Base-by-base conservation (phyloP, 129 eudicot genomes). In the Tanacetum coccineum region DNA sequence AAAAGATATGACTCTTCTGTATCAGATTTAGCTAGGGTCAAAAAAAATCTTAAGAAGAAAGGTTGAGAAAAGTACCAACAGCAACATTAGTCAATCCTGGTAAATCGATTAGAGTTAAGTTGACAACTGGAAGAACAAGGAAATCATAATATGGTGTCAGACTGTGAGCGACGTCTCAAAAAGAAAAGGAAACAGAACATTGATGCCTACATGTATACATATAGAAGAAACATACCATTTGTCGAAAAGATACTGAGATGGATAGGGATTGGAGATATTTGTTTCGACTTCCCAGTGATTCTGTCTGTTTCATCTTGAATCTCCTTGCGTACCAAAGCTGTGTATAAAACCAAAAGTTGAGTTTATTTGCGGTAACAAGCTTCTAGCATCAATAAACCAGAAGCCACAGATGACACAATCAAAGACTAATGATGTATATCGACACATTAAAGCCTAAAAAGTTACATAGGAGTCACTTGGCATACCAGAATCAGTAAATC, bases 221-320 rank as follows among this genome's bases (percentile, higher is more conserved):
- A 59, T 7, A 36, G 42, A 59, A 69, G 26, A 74, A 51, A 75
- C 81, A 3, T 70, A 94, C 99, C 99, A 32, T 87, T 22, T 18
- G 99, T 95, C 13, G 99, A 94, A 77, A 87, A 87, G 67, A 94
- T 89, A 81, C 97, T 94, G 47, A 94, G 95, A 76, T 94, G 99
- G 72, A 94, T 94, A 15, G 99, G 99, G 67, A 94, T 78, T 55
- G 97, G 97, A 76, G 99, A 94, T 56, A 94, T 94, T 76, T 84
- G 91, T 62, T 87, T 94, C 39, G 97, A 26, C 78, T 85, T 87
- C 74, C 99, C 99, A 0, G 99, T 94, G 20, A 94, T 74, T 79
- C 99, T 78, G 70, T 94, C 99, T 70, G 99, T 94, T 81, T 94
- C 99, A 81, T 94, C 99, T 40, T 73, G 78, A 80, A 94, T 94